phyloP scores from a whole-genome alignment of 2,329 filamentous ascomycete species.

The Talaromyces sp. region DNA sequence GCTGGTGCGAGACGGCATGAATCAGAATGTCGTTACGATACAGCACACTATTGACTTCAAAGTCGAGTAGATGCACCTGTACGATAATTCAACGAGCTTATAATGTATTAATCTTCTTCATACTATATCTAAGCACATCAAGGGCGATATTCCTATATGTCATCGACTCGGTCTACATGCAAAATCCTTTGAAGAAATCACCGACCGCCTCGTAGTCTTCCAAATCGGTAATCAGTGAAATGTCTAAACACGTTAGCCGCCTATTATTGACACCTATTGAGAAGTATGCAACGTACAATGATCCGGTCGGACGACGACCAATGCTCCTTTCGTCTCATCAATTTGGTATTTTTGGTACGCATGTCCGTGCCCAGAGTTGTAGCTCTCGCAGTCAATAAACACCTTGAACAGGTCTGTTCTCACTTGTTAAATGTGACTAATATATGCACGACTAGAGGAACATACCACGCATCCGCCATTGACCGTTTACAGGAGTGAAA shows the following conservation, averaged over 20 bases:
- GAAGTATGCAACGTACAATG: background rate
- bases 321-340: slow-evolving; percentile 49
- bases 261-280: background rate
- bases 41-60: slow-evolving; percentile 8
- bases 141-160: background rate
- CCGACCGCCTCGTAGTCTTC: background rate
- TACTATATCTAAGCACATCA: background rate
- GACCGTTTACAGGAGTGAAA: slow-evolving; percentile 54
- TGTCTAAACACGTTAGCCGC: background rate
- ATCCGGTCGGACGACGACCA: slow-evolving; percentile 61
- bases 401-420: slow-evolving; percentile 6
- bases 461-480: slow-evolving; percentile 51
- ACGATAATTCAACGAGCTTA: background rate
- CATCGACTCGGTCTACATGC: background rate
- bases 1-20: slow-evolving; percentile 5
- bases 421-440: background rate
- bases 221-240: slow-evolving; percentile 3
- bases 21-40: slow-evolving; percentile 9
- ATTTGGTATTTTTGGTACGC: slow-evolving; percentile 54
- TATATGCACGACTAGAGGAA: background rate
- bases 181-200: background rate
- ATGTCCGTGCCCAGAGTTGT: slow-evolving; percentile 7
- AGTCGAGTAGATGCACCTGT: slow-evolving; percentile 1
- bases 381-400: slow-evolving; percentile 5
- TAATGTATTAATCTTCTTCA: background rate